Base-by-base conservation (phyloP, 2,329 filamentous ascomycete genomes). In the Xylariomycetidae sp. region DNA sequence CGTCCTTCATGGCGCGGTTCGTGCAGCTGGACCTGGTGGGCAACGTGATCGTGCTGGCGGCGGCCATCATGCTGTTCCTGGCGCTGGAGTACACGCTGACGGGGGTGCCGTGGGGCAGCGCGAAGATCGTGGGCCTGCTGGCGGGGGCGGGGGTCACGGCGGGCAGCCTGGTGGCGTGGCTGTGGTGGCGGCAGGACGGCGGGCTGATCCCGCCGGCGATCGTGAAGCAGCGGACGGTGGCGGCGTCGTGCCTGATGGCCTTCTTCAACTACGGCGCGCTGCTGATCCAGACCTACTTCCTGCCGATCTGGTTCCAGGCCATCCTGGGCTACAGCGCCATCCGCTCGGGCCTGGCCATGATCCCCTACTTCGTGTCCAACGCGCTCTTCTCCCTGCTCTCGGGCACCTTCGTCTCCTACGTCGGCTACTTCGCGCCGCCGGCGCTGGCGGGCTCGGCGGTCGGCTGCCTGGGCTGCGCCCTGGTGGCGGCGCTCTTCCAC, bases 21-120 rank as follows among this genome's bases (percentile, higher is more conserved):
- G 17, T 54, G n/a, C 49, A 53, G 22, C 47, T 59, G 3, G 56
- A 58, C 32, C 52, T 65, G 0, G 35, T 60, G 14, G 69, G 70
- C 2, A 66, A 63, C 3, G 17, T 58, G 3, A 52, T 68, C 9
- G 63, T 74, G 35, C 49, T 72, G 3, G 60, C 59, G 1, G 57
- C 59, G 14, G 54, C 67, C 12, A 53, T 70, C 30, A 63, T 65
- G 47, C 45, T 70, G 6, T 57, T 73, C 37, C 53, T 74, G 2
- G 69, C 68, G 0, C 51, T 74, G 13, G 61, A 71, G 33, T 65
- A 59, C 56, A 65, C 65, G 13, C 61, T 65, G 4, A 60, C 59
- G 10, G 62, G 52, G 19, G 62, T 67, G 24, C 25, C 58, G 2
- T 73, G 68, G 69, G 50, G 46, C 17, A 60, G 58, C 40, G 54